Base-by-base conservation (phyloP, 2,329 filamentous ascomycete species). In the Trichoderma lentiforme region DNA sequence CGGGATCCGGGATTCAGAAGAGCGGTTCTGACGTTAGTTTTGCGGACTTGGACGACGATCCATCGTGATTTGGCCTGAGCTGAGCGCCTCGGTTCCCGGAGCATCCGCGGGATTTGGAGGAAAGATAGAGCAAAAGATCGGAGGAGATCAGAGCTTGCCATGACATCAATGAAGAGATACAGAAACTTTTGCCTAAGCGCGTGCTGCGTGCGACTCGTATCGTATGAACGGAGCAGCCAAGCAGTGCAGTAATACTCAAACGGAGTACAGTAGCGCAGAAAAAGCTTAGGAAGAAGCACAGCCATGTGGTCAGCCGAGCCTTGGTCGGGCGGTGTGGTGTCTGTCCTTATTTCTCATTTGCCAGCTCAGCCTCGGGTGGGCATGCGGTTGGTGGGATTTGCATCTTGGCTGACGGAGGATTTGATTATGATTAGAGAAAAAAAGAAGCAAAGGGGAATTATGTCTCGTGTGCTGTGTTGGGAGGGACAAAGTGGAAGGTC, bases 271-370 rank as follows among this genome's bases (percentile, higher is more conserved):
- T 39, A 58, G 51, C 64, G 34, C 61, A 64, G 15, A 30, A 58
- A 32, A 28, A 28, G 60, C 34, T 30, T 63, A 9, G 60, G 58
- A 34, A 63, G 34, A 63, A 53, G 47, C 60, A 63, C 60, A 63
- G 26, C 66, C 56, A 69, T 69, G 66, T 61, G 56, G 66, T 61
- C 36, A 51, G 66, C 39, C 66, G 43, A 26, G 47, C 43, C 63
- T 26, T 66, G 43, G 63, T 12, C 15, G 34, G 63, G 63, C 63
- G 63, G 63, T 66, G 63, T 53, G 63, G n/a, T 47, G 36, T 39
- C 36, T 39, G 21, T 47, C 26, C 30, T 69, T 18, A 26, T 18
- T 57, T n/a, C 26, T 69, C 32, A 26, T 60, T 69, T 69, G 39
- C 43, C 24, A 30, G 43, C 63, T 61, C 36, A 51, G 66, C 66